Evolutionary conservation across 2,329 filamentous ascomycete genomes (phyloP).

Genomic region (Chrysoporthe puriensis): DNA sequence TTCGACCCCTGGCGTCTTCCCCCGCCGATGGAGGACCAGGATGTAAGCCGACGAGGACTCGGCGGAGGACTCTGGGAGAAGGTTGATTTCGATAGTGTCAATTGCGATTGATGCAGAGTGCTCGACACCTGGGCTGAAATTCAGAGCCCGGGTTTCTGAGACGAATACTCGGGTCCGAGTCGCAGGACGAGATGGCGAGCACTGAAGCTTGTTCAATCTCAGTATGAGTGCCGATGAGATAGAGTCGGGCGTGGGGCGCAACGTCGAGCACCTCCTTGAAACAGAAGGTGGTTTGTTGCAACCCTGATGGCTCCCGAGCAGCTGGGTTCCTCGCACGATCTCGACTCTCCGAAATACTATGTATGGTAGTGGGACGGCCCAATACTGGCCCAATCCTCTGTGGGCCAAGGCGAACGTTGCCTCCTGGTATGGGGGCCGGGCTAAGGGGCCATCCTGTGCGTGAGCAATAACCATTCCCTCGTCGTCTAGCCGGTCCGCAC

Average conservation of each 20-base stretch:
- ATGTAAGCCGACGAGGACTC: neutral
- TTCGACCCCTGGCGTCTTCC: slow-evolving; percentile 3
- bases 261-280: slow-evolving; percentile 18
- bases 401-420: neutral
- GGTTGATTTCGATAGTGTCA: neutral
- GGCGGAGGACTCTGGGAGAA: neutral
- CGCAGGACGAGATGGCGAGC: neutral
- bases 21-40: slow-evolving; percentile 3
- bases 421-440: neutral
- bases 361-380: neutral
- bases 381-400: neutral
- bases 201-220: neutral
- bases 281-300: slow-evolving; percentile 19
- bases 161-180: neutral
- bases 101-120: neutral
- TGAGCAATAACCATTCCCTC: slow-evolving; percentile 5
- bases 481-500: neutral
- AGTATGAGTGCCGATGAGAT: neutral
- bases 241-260: slow-evolving; percentile 8
- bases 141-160: neutral
- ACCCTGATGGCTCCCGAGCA: slow-evolving; percentile 11
- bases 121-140: neutral
- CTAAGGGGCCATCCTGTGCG: slow-evolving; percentile 4
- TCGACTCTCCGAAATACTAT: neutral
- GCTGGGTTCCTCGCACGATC: slow-evolving; percentile 9